Evolutionary conservation across 768 basidiomycete species (phyloP), one percentile per base, ranked within the genome.

Genomic region (Asterophora lycoperdoides): DNA sequence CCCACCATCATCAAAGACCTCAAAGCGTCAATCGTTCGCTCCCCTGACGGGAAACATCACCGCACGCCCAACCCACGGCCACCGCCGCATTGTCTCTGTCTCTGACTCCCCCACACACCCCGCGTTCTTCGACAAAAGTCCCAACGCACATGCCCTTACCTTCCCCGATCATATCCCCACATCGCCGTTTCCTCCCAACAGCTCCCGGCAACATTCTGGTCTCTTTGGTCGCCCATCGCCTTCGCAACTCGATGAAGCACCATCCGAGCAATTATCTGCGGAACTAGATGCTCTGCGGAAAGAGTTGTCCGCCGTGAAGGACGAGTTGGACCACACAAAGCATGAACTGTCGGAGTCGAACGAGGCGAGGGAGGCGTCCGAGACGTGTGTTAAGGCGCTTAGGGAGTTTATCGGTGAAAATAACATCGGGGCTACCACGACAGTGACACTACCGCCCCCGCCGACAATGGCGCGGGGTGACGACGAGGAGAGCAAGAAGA

Each of bases 331-430:
- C 29, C 78, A 76, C 26, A 72, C 77, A 14, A 79, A 79, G 57
- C 76, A 79, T 52, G 87, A 91, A 50, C 68, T 95, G 39, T 71
- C 61, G 33, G 93, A 95, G 60, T 75, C 83, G 1, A 84, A 79
- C 52, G 94, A 97, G 65, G 91, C 89, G 2, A 75, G 83, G 41
- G 84, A 91, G 60, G 94, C 94, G 3, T 89, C 87, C 30, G 93
- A 97, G 56, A 78, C 78, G 1, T 93, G 91, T 62, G 81, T 89
- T 55, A 82, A 79, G 46, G 89, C 87, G 0, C 71, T 98, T 36
- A 77, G 93, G 32, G 85, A 83, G 49, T 97, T 87, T 61, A 90
- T 91, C 55, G 80, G 79, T 17, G 82, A 89, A 55, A 81, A 84
- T 62, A 80, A 81, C 48, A 73, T 87, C 41, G 86, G 86, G 8